phyloP scores from a whole-genome alignment of 306 rosid genomes.

The Begonia fuchsioides region DNA sequence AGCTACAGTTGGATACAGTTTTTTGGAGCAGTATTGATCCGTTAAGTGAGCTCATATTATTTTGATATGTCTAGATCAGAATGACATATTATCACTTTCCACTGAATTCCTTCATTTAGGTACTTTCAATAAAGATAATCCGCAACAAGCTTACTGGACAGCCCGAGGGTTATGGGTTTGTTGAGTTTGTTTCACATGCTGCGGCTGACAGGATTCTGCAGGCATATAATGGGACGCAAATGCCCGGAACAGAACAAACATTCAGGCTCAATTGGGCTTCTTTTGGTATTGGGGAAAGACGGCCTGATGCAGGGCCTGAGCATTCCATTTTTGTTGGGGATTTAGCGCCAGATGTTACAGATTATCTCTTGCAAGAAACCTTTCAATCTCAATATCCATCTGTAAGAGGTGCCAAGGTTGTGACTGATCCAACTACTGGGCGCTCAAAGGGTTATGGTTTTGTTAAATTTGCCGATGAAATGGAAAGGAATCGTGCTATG shows the following conservation, averaged over 20 bases:
- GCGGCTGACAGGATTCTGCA: conserved; percentile 78
- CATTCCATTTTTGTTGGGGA: conserved; percentile 89
- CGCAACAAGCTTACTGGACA: conserved; percentile 77
- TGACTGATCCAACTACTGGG: conserved; percentile 71
- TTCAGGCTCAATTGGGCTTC: conserved; percentile 90
- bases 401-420: conserved; percentile 86
- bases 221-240: conserved; percentile 59
- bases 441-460: conserved; percentile 87
- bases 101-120: conserved; percentile 17
- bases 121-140: conserved; percentile 70
- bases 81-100: not conserved
- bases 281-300: conserved; percentile 77
- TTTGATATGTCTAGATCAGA: not conserved
- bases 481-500: conserved; percentile 82
- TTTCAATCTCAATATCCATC: conserved; percentile 60
- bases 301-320: conserved; percentile 74
- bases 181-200: conserved; percentile 71
- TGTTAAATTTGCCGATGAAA: conserved; percentile 78
- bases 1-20: too few relatives aligned
- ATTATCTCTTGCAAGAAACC: conserved; percentile 70
- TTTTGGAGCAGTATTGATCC: too few relatives aligned
- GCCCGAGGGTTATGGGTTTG: conserved; percentile 84
- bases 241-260: conserved; percentile 84
- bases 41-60: too few relatives aligned
- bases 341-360: conserved; percentile 87